Percentiles rank a stretch among this genome's conserved stretches.
Evolutionary conservation across 371 early-diverging fungal species (phyloP).

Genomic region (Parasitella parasitica): DNA sequence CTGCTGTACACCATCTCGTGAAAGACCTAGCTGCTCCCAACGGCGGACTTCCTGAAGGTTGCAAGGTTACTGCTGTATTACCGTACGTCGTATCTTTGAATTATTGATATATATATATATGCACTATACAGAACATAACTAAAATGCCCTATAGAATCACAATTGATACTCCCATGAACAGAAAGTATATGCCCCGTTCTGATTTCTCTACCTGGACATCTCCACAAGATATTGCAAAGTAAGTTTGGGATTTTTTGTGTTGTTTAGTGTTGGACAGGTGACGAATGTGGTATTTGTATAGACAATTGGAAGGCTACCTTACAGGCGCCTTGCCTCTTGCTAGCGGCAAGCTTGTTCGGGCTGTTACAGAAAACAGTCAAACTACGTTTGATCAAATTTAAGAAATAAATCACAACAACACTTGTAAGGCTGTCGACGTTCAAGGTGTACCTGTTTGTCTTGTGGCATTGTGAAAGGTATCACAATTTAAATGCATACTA

Average conservation of each 20-base stretch:
- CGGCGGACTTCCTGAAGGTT: conserved; percentile 76
- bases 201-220: conserved; percentile 91
- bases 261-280: no score
- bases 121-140: neutral
- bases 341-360: conserved; percentile 58
- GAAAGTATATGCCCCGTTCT: conserved; percentile 85
- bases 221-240: conserved; percentile 70
- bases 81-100: conserved; percentile 60
- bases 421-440: no score
- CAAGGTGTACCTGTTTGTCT: neutral
- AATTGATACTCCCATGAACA: conserved; percentile 93
- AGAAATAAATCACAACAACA: conserved; percentile 1
- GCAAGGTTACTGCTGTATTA: conserved; percentile 72
- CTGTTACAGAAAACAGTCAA: conserved; percentile 50
- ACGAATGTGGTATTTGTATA: no score
- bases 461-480: neutral
- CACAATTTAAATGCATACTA: neutral
- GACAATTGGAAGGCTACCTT: conserved; percentile 56
- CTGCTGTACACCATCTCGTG: conserved; percentile 91
- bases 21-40: conserved; percentile 70
- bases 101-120: neutral
- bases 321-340: conserved; percentile 38
- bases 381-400: conserved; percentile 52
- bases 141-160: conserved; percentile 54
- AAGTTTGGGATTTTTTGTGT: conserved; percentile 25